Conservation (phyloP, 257 asterid genomes). For the Coffea eugenioides region DNA sequence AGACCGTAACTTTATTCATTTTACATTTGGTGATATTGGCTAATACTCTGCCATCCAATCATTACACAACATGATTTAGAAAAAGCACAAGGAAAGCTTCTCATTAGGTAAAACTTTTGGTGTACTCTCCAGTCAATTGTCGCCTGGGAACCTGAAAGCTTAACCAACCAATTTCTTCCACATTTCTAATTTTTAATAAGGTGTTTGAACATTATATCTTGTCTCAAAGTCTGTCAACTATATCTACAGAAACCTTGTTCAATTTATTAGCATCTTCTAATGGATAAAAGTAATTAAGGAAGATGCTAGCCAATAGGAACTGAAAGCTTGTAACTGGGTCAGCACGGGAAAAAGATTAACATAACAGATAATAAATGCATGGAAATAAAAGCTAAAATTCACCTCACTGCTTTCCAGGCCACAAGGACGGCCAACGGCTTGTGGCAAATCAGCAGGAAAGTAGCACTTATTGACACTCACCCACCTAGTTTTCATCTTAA, state of each 20-base stretch:
- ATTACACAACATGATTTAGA: neutral
- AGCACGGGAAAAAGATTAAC: neutral
- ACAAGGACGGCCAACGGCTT: constrained; percentile 89
- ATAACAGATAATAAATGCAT: constrained; percentile 8
- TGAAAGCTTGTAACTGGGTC: neutral
- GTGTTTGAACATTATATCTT: neutral
- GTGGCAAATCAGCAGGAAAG: constrained; percentile 92
- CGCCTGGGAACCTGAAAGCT: neutral
- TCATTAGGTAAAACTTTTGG: neutral
- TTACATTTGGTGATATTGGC: neutral
- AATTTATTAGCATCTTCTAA: neutral
- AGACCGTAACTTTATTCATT: neutral
- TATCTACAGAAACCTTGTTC: neutral
- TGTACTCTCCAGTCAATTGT: neutral
- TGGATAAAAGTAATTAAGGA: neutral
- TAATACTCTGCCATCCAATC: neutral
- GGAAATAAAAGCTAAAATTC: constrained; percentile 11
- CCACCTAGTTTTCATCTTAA: constrained; percentile 57
- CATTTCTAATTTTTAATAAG: neutral
- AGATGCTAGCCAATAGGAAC: neutral
- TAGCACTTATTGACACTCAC: constrained; percentile 70
- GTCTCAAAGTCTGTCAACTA: neutral
- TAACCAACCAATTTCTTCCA: neutral
- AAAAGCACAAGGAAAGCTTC: neutral
- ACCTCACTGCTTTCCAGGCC: constrained; percentile 92